Conservation (phyloP, 257 asterid species). For the Leonotis leonurus region DNA sequence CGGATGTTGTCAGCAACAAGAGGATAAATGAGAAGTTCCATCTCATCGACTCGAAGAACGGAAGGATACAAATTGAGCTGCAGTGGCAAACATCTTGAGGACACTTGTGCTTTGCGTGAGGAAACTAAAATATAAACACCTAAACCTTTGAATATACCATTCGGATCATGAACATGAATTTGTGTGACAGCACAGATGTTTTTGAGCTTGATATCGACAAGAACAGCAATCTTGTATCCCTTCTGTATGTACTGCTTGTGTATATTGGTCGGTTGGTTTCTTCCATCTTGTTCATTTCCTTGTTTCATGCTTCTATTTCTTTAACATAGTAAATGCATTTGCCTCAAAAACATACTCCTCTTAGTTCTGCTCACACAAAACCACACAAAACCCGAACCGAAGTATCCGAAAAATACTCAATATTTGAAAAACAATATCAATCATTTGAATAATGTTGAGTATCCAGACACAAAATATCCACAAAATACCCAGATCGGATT, state of each 20-base stretch:
- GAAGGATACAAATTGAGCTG: constrained; percentile 49
- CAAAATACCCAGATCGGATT: too few species aligned
- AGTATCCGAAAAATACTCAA: too few species aligned
- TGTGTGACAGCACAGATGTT: background rate
- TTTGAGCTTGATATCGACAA: constrained; percentile 4
- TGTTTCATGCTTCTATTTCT: too few species aligned
- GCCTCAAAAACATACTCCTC: too few species aligned
- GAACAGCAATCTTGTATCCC: background rate
- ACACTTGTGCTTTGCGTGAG: too few species aligned
- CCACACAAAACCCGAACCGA: too few species aligned
- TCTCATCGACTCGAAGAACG: constrained; percentile 58
- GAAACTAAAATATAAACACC: too few species aligned
- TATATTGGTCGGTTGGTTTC: constrained; percentile 15
- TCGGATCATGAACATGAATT: background rate
- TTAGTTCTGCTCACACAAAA: too few species aligned
- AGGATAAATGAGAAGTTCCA: constrained; percentile 55
- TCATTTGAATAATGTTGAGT: too few species aligned
- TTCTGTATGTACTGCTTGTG: constrained; percentile 12
- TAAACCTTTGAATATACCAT: background rate
- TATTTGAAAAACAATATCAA: too few species aligned
- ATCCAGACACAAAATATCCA: too few species aligned
- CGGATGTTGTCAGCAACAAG: constrained; percentile 47
- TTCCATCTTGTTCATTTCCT: constrained; percentile 2
- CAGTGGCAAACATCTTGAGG: constrained; percentile 55
- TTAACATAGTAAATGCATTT: too few species aligned